Percentiles rank a stretch among this genome's conserved stretches.
Evolutionary conservation across 2,329 filamentous ascomycete species (phyloP).

Genomic region (Phoma sp.): DNA sequence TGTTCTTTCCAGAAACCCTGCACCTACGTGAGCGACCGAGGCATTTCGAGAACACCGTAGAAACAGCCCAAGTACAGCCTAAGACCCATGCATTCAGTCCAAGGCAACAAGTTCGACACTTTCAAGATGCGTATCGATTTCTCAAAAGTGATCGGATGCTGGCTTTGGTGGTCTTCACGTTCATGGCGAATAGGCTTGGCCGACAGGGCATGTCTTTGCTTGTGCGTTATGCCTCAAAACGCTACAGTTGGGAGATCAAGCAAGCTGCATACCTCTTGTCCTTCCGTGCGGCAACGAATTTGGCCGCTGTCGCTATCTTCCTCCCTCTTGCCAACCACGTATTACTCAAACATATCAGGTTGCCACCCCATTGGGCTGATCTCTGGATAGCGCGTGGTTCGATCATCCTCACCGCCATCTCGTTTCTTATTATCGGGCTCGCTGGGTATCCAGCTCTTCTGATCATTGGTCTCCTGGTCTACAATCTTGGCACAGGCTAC

Average conservation of each 20-base stretch:
- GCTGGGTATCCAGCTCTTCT: constrained; percentile 52
- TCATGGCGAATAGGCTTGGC: constrained; percentile 57
- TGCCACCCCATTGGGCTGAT: constrained; percentile 52
- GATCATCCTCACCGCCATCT: constrained; percentile 51
- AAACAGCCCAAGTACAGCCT: constrained; percentile 13
- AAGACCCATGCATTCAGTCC: constrained; percentile 28
- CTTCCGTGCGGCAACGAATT: constrained; percentile 55
- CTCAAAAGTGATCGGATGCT: constrained; percentile 50
- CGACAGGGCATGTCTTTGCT: constrained; percentile 55
- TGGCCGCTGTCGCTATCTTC: constrained; percentile 54
- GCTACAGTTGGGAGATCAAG: constrained; percentile 57
- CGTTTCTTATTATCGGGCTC: constrained; percentile 55
- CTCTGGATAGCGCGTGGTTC: constrained; percentile 55
- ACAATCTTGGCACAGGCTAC: constrained; percentile 57
- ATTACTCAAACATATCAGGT: constrained; percentile 44
- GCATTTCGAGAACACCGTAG: constrained; percentile 22
- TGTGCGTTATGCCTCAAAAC: constrained; percentile 59
- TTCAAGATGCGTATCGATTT: constrained; percentile 49
- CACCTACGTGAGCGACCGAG: constrained; percentile 43
- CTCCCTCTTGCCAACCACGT: constrained; percentile 52
- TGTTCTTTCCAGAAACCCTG: constrained; percentile 44
- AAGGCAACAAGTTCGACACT: constrained; percentile 39
- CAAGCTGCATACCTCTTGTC: constrained; percentile 51
- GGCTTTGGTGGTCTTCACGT: constrained; percentile 51
- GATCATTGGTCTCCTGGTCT: constrained; percentile 54